These are phyloP conservation scores for Taphrina betulina DNA, from an alignment of 1,139 yeast species.

Conservation along the genomic window DNA sequence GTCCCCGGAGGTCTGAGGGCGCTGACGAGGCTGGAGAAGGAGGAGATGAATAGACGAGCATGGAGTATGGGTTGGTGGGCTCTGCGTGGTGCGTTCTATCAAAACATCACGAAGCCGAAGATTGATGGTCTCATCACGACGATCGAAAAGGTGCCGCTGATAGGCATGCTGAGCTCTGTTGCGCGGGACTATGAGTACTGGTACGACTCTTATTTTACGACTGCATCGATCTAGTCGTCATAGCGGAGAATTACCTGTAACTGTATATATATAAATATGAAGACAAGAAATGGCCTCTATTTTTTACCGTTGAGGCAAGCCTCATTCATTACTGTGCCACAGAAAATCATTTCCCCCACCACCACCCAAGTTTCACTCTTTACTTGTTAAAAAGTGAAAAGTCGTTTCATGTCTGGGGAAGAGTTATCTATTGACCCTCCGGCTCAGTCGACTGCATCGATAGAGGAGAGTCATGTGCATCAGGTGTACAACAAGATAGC, in stretches of 20 bases:
- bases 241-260: too few species aligned
- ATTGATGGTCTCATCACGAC: neutral
- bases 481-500: slow-evolving; percentile 90
- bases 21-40: slow-evolving; percentile 44
- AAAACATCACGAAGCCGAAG: slow-evolving; percentile 41
- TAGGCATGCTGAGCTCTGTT: slow-evolving; percentile 43
- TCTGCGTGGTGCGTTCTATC: slow-evolving; percentile 48
- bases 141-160: slow-evolving; percentile 36
- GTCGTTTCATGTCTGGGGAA: too few species aligned
- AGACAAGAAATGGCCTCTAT: neutral
- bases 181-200: slow-evolving; percentile 47
- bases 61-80: slow-evolving; percentile 47
- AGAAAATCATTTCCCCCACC: too few species aligned
- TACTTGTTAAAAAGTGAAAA: too few species aligned
- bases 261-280: neutral
- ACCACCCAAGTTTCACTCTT: too few species aligned
- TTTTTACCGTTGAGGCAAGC: too few species aligned
- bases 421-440: too few species aligned
- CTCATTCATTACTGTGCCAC: too few species aligned
- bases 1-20: slow-evolving; percentile 41
- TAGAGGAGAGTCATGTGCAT: slow-evolving; percentile 77
- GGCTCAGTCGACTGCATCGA: too few species aligned
- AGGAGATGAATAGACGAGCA: slow-evolving; percentile 44
- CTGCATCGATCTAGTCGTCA: slow-evolving; percentile 5
- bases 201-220: slow-evolving; percentile 44